phyloP scores from a whole-genome alignment of 306 rosid genomes.

The Castanospermum australe region DNA sequence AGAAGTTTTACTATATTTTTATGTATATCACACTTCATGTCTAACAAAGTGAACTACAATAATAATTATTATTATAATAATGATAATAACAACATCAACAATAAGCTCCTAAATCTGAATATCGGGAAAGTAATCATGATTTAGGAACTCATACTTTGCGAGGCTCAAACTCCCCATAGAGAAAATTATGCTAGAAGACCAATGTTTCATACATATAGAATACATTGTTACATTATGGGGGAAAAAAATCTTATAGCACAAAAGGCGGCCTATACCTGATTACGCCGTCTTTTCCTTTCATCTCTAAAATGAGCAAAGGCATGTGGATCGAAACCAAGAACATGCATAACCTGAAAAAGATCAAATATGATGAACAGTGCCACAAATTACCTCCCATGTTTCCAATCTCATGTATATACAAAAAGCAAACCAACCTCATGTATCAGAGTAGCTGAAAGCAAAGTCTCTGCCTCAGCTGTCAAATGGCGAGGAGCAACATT shows the following conservation, averaged over 20 bases:
- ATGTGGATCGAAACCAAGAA: conserved; percentile 98
- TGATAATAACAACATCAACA: not conserved
- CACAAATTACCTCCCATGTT: conserved; percentile 12
- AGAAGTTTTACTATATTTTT: not conserved
- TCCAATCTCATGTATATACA: conserved; percentile 1
- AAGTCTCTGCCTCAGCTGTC: conserved; percentile 96
- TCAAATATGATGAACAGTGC: conserved; percentile 21
- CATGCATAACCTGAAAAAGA: conserved; percentile 87
- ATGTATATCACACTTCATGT: not conserved
- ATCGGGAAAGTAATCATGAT: not conserved
- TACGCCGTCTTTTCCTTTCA: conserved; percentile 90
- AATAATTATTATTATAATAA: not conserved
- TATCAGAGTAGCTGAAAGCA: conserved; percentile 92
- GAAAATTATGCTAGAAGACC: conserved; percentile 13
- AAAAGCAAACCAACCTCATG: conserved; percentile 70
- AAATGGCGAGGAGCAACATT: conserved; percentile 99
- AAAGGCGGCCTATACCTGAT: conserved; percentile 52
- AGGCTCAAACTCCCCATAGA: conserved; percentile 3
- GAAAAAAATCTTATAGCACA: not conserved
- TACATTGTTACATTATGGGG: not conserved
- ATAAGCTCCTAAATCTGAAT: not conserved
- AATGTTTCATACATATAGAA: not conserved
- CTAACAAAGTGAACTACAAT: not conserved
- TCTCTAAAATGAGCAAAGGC: conserved; percentile 99
- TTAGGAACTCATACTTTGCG: conserved; percentile 8